Evolutionary conservation across 228 moss, liverwort and hornwort genomes (phyloP).

Genomic region (Sphagnum magellanicum): DNA sequence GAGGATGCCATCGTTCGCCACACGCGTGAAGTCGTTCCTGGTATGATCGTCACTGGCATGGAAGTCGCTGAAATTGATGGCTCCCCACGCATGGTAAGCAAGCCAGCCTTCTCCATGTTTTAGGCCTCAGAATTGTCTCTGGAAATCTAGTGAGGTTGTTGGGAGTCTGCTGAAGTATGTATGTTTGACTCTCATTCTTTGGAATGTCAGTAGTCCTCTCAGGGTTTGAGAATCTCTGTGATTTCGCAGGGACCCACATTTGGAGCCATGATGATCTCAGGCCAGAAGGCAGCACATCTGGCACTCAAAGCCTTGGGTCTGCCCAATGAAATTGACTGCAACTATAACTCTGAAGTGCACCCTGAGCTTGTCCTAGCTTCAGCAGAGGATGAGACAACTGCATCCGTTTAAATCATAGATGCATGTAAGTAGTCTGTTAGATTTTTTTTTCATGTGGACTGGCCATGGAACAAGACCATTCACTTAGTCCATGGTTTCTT

Average conservation of each 20-base stretch:
- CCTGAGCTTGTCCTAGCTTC: slow-evolving; percentile 36
- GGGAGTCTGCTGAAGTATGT: not conserved
- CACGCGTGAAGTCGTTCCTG: slow-evolving; percentile 51
- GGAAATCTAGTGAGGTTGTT: not conserved
- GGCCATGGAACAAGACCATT: no score
- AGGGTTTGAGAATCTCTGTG: not conserved
- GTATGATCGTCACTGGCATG: slow-evolving; percentile 36
- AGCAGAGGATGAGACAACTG: slow-evolving; percentile 23
- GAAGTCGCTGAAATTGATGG: slow-evolving; percentile 53
- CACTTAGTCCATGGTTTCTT: not conserved
- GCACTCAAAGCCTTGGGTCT: slow-evolving; percentile 44
- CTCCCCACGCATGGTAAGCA: slow-evolving; percentile 35
- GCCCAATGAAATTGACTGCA: slow-evolving; percentile 51
- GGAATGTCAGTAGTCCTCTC: not conserved
- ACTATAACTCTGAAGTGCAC: slow-evolving; percentile 46
- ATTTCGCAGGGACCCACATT: slow-evolving; percentile 32
- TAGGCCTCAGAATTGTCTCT: not conserved
- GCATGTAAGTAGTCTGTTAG: not conserved
- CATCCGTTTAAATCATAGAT: slow-evolving; percentile 22
- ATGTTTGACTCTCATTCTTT: not conserved
- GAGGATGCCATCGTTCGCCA: slow-evolving; percentile 37
- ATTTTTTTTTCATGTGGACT: no score
- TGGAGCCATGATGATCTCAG: slow-evolving; percentile 40
- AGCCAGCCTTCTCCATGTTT: not conserved
- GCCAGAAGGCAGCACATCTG: slow-evolving; percentile 54